phyloP scores from a whole-genome alignment of 257 asterid species.

The Solanum gracilifrons region DNA sequence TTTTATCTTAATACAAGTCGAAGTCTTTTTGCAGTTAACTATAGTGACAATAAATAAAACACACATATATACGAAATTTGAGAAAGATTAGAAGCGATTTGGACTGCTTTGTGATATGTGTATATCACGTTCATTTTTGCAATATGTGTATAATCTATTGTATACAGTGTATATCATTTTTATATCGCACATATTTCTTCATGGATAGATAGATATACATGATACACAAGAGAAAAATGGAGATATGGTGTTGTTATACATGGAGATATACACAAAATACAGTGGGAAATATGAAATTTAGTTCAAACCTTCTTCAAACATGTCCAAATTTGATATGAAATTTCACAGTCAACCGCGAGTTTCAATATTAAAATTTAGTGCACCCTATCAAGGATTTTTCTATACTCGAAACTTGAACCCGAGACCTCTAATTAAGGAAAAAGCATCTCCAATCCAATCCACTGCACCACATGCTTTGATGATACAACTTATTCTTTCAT shows the following conservation, averaged over 20 bases:
- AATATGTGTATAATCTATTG: not conserved
- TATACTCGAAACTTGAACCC: too few relatives aligned
- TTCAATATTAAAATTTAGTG: too few relatives aligned
- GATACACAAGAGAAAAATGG: not conserved
- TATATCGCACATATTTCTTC: not conserved
- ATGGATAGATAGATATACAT: not conserved
- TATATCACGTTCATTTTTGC: not conserved
- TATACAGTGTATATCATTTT: not conserved
- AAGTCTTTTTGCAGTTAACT: too few relatives aligned
- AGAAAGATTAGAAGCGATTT: not conserved
- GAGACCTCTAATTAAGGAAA: too few relatives aligned
- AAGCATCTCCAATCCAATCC: too few relatives aligned
- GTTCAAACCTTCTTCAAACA: not conserved
- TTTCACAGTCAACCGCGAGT: too few relatives aligned
- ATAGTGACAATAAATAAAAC: too few relatives aligned
- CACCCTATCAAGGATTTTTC: too few relatives aligned
- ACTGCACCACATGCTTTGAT: too few relatives aligned
- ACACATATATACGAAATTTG: not conserved
- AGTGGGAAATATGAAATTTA: not conserved
- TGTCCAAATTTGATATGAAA: not conserved
- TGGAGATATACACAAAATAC: not conserved
- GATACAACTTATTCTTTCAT: not conserved
- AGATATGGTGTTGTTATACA: not conserved
- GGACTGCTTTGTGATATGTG: not conserved
- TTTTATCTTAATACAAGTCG: too few relatives aligned